phyloP scores from a whole-genome alignment of 192 early-diverging fungal genomes.

The Martensiomyces pterosporus region DNA sequence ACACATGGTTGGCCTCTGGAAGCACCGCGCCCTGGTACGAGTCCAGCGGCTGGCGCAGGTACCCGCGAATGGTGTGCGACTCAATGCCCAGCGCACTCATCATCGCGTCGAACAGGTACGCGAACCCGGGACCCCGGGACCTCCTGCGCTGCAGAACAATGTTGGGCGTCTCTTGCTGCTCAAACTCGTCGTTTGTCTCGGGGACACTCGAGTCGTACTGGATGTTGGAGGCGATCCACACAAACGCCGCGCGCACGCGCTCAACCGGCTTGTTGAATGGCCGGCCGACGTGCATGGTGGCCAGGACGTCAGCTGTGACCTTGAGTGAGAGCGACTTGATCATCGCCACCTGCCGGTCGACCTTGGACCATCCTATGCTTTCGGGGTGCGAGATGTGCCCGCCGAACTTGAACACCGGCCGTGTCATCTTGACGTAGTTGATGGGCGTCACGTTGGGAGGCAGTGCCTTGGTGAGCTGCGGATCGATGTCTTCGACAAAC shows the following conservation, averaged over 20 bases:
- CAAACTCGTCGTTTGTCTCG: slow-evolving; percentile 40
- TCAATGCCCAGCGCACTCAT: slow-evolving; percentile 47
- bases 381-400: slow-evolving; percentile 45
- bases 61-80: slow-evolving; percentile 44
- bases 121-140: slow-evolving; percentile 49
- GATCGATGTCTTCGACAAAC: slow-evolving; percentile 32
- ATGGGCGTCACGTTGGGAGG: slow-evolving; percentile 41
- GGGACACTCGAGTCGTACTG: slow-evolving; percentile 40
- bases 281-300: slow-evolving; percentile 61
- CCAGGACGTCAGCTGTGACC: slow-evolving; percentile 58
- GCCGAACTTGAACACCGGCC: slow-evolving; percentile 45
- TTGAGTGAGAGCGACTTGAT: slow-evolving; percentile 57
- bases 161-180: slow-evolving; percentile 40
- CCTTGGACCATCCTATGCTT: slow-evolving; percentile 50
- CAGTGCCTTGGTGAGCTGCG: slow-evolving; percentile 20
- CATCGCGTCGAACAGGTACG: slow-evolving; percentile 50
- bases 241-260: slow-evolving; percentile 61
- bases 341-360: slow-evolving; percentile 64
- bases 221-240: slow-evolving; percentile 69
- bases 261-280: slow-evolving; percentile 59
- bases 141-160: slow-evolving; percentile 44
- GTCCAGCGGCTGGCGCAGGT: slow-evolving; percentile 49
- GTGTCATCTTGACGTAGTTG: slow-evolving; percentile 48
- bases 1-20: slow-evolving; percentile 51
- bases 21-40: slow-evolving; percentile 36